phyloP scores from a whole-genome alignment of 2,329 filamentous ascomycete species.

The Phaeosphaeriaceae sp. region DNA sequence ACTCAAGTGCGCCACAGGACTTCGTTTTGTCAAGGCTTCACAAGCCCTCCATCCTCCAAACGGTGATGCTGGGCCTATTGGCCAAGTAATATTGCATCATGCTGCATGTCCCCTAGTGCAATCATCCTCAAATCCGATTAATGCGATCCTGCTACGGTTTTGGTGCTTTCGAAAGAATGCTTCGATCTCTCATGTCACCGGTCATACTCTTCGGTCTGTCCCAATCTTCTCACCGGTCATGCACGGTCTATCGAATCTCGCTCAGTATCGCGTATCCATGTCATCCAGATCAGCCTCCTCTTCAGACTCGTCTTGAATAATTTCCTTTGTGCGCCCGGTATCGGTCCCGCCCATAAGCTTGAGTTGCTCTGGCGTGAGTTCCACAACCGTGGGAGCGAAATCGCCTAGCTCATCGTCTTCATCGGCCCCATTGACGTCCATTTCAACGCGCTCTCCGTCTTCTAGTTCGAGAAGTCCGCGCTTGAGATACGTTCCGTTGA shows the following conservation, averaged over 20 bases:
- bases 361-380: conserved; percentile 56
- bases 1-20: conserved; percentile 12
- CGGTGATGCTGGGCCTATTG: not conserved
- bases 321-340: conserved; percentile 21
- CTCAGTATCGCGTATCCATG: conserved; percentile 48
- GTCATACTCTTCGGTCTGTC: not conserved
- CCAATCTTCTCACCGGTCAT: conserved; percentile 19
- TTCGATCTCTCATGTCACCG: not conserved
- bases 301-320: conserved; percentile 43
- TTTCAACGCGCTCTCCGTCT: conserved; percentile 68
- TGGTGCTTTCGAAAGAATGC: not conserved
- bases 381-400: conserved; percentile 68
- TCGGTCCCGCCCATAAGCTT: conserved; percentile 43
- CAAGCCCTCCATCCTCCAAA: not conserved
- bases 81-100: not conserved
- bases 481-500: conserved; percentile 61
- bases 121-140: too few relatives aligned
- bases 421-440: conserved; percentile 62
- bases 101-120: not conserved
- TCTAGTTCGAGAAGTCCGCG: conserved; percentile 67
- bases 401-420: conserved; percentile 70
- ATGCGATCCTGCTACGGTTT: too few relatives aligned
- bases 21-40: not conserved
- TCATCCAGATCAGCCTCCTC: conserved; percentile 49
- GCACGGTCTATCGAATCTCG: conserved; percentile 23